Evolutionary conservation across 768 basidiomycete genomes (phyloP).

Genomic region (Crepidotus variabilis): DNA sequence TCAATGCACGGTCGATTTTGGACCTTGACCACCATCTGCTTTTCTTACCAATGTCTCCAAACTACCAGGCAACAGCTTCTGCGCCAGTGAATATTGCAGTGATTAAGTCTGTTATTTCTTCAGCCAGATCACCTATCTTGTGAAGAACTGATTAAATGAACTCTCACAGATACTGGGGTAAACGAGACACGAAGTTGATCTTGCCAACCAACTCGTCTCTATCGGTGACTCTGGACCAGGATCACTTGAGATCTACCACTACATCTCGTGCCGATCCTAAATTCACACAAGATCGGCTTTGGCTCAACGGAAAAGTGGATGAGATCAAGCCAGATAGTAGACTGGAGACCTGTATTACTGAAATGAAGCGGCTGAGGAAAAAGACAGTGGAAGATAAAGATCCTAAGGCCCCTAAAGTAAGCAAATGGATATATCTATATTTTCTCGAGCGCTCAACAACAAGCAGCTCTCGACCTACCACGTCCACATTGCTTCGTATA

Average conservation of each 20-base stretch:
- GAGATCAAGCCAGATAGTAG: slow-evolving; percentile 80
- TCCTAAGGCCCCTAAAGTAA: slow-evolving; percentile 61
- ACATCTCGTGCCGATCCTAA: slow-evolving; percentile 80
- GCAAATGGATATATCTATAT: slow-evolving; percentile 7
- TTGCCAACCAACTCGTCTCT: slow-evolving; percentile 97
- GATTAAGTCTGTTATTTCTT: slow-evolving; percentile 66
- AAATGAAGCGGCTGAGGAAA: slow-evolving; percentile 78
- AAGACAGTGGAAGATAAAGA: slow-evolving; percentile 69
- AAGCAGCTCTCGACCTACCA: slow-evolving; percentile 62
- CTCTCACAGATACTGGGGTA: slow-evolving; percentile 88
- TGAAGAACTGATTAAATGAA: not conserved
- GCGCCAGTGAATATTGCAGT: slow-evolving; percentile 98
- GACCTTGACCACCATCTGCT: not conserved
- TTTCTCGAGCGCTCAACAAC: not conserved
- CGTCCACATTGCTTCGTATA: slow-evolving; percentile 90
- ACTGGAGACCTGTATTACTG: slow-evolving; percentile 78
- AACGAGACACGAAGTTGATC: slow-evolving; percentile 92
- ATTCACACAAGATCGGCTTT: slow-evolving; percentile 76
- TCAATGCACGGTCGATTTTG: not conserved
- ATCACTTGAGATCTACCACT: slow-evolving; percentile 91
- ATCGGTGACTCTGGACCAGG: slow-evolving; percentile 96
- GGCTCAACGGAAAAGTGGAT: slow-evolving; percentile 94
- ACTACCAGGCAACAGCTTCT: slow-evolving; percentile 83
- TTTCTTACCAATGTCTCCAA: slow-evolving; percentile 14
- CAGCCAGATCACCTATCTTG: not conserved